Evolutionary conservation across 345 rosid genomes (phyloP).

Genomic region (Pistacia integerrima): DNA sequence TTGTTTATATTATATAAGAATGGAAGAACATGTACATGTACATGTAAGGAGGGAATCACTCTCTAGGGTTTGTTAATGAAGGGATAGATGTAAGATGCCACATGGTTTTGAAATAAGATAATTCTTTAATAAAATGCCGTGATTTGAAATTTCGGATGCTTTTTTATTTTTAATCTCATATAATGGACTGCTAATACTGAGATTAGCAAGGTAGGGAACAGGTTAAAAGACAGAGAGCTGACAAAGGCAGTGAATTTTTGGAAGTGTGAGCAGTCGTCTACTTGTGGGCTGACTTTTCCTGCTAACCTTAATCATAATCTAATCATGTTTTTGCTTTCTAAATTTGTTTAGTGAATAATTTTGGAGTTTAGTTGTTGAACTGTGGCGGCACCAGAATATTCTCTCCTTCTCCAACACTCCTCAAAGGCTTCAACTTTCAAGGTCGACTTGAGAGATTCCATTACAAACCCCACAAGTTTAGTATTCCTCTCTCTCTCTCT

Average conservation of each 20-base stretch:
- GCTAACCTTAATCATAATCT: constrained; percentile 86
- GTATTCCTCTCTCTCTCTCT: not conserved
- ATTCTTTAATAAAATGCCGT: not conserved
- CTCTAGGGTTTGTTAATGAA: not conserved
- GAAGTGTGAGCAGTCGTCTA: constrained; percentile 74
- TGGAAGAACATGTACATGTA: no score
- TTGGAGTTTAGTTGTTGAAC: constrained; percentile 92
- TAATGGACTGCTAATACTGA: not conserved
- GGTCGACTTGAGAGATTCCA: constrained; percentile 30
- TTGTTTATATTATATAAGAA: no score
- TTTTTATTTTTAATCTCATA: not conserved
- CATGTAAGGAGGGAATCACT: no score
- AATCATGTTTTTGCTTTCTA: constrained; percentile 65
- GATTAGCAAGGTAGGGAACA: constrained; percentile 2
- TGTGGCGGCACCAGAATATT: constrained; percentile 87
- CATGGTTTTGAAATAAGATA: constrained; percentile 7
- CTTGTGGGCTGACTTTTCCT: constrained; percentile 92
- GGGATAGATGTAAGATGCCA: constrained; percentile 4
- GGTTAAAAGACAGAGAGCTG: constrained; percentile 67
- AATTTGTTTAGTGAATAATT: constrained; percentile 44
- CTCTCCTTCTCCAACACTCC: constrained; percentile 63
- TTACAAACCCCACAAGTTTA: constrained; percentile 19
- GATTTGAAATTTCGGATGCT: not conserved
- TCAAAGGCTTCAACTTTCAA: constrained; percentile 50
- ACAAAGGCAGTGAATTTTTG: constrained; percentile 90